Evolutionary conservation across 371 early-diverging fungal genomes (phyloP).

Genomic region (Syncephalastrum sp.): DNA sequence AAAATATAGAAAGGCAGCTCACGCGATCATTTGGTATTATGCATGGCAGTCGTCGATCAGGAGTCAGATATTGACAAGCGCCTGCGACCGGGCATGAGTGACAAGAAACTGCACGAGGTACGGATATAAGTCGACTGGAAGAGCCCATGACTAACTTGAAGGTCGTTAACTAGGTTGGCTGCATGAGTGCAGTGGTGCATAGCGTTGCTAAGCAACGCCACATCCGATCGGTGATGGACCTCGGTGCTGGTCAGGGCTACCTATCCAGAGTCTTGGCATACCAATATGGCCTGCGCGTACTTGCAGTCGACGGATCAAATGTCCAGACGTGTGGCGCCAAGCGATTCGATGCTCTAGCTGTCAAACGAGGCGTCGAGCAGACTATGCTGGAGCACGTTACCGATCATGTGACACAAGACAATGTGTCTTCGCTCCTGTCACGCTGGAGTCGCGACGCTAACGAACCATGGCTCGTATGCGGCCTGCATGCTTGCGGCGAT

Average conservation of each 20-base stretch:
- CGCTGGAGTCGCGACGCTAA: conserved; percentile 27
- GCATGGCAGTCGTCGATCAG: too few relatives aligned
- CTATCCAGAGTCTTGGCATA: conserved; percentile 74
- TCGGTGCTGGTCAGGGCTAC: conserved; percentile 81
- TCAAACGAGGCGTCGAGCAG: conserved; percentile 26
- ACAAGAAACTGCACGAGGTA: conserved; percentile 29
- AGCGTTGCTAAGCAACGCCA: conserved; percentile 42
- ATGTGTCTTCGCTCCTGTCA: conserved; percentile 43
- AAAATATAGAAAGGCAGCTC: background rate
- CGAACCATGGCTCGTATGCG: conserved; percentile 70
- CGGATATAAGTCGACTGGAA: background rate
- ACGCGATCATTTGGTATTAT: background rate
- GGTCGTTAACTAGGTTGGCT: conserved; percentile 43
- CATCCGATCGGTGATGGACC: conserved; percentile 55
- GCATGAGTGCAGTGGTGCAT: conserved; percentile 59
- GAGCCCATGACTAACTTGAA: background rate
- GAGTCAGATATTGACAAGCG: background rate
- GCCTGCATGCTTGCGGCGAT: conserved; percentile 87
- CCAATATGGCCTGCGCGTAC: conserved; percentile 64
- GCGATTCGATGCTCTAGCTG: conserved; percentile 38
- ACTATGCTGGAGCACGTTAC: conserved; percentile 54
- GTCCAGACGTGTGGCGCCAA: conserved; percentile 84
- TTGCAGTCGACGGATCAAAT: conserved; percentile 79
- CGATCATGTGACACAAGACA: conserved; percentile 53
- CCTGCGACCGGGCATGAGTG: conserved; percentile 22